These are phyloP conservation scores for Russula foetens DNA, from an alignment of 768 basidiomycete species.

Conservation along the genomic window DNA sequence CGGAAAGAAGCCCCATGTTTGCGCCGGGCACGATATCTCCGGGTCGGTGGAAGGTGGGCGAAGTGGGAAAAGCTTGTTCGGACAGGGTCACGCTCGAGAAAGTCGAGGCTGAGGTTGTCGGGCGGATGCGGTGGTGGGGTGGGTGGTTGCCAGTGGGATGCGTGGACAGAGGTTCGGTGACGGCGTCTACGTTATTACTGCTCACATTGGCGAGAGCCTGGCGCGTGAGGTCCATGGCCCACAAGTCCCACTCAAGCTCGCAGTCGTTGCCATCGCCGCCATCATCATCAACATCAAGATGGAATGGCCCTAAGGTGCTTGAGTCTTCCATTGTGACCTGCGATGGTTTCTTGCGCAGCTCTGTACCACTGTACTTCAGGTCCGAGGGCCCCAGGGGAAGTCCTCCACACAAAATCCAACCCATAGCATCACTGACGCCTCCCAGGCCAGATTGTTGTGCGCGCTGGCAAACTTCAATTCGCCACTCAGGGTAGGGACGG, in stretches of 20 bases:
- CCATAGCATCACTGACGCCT: conserved; percentile 15
- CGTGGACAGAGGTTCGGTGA: neutral
- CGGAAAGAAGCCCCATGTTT: conserved; percentile 9
- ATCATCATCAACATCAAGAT: conserved; percentile 1
- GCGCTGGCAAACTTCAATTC: conserved; percentile 16
- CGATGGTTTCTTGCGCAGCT: neutral
- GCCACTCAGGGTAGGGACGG: conserved; percentile 24
- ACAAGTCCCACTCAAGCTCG: conserved; percentile 24
- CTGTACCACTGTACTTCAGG: neutral
- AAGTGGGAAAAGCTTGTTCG: neutral
- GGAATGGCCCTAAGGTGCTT: neutral
- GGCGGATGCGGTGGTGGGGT: neutral
- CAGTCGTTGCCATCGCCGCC: conserved; percentile 11
- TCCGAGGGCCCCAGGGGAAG: neutral
- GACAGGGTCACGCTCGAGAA: conserved; percentile 2
- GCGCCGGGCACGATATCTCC: neutral
- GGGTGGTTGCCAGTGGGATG: neutral
- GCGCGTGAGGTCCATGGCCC: conserved; percentile 21
- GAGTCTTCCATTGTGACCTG: neutral
- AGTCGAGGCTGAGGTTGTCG: neutral
- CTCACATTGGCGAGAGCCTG: neutral
- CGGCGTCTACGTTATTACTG: neutral
- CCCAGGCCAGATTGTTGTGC: conserved; percentile 22
- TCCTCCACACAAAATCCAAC: conserved; percentile 10
- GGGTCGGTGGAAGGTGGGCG: neutral